These are phyloP conservation scores for Monascus ruber DNA, from an alignment of 2,329 filamentous ascomycete genomes.

Conservation along the genomic window DNA sequence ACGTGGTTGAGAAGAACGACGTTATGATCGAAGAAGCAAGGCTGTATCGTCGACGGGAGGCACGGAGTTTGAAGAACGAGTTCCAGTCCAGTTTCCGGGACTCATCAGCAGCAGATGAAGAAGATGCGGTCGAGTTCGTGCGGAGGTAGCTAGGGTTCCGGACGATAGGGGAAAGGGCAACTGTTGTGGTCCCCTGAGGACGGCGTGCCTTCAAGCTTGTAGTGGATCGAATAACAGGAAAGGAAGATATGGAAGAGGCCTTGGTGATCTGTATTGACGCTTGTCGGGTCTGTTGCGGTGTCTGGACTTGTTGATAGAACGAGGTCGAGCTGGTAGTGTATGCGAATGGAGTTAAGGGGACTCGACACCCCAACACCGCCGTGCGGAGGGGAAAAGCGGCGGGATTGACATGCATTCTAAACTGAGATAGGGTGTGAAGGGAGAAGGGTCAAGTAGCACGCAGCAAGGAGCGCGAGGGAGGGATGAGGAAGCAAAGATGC, in stretches of 20 bases:
- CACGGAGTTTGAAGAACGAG: slow-evolving; percentile 81
- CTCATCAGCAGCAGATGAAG: slow-evolving; percentile 19
- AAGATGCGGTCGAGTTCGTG: slow-evolving; percentile 17
- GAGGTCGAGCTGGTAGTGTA: slow-evolving; percentile 9
- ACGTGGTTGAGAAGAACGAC: slow-evolving; percentile 49
- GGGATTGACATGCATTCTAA: slow-evolving; percentile 15
- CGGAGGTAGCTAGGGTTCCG: slow-evolving; percentile 8
- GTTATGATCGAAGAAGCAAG: slow-evolving; percentile 62
- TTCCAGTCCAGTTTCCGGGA: slow-evolving; percentile 63
- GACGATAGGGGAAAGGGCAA: slow-evolving; percentile 4
- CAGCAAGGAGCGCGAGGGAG: no score
- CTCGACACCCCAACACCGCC: slow-evolving; percentile 16
- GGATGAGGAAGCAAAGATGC: no score
- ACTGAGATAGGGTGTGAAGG: neutral
- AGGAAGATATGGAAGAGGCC: neutral
- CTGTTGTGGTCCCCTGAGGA: slow-evolving; percentile 3
- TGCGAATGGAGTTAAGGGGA: slow-evolving; percentile 15
- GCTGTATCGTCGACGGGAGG: slow-evolving; percentile 72
- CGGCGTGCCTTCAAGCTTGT: slow-evolving; percentile 7
- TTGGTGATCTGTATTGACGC: slow-evolving; percentile 11
- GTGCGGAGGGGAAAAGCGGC: slow-evolving; percentile 23
- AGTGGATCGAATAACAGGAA: neutral
- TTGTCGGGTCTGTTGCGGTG: slow-evolving; percentile 14
- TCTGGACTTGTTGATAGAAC: slow-evolving; percentile 8
- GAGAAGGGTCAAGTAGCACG: neutral